Conservation (phyloP, 306 rosid genomes). For the Gynostemma pentaphyllum region DNA sequence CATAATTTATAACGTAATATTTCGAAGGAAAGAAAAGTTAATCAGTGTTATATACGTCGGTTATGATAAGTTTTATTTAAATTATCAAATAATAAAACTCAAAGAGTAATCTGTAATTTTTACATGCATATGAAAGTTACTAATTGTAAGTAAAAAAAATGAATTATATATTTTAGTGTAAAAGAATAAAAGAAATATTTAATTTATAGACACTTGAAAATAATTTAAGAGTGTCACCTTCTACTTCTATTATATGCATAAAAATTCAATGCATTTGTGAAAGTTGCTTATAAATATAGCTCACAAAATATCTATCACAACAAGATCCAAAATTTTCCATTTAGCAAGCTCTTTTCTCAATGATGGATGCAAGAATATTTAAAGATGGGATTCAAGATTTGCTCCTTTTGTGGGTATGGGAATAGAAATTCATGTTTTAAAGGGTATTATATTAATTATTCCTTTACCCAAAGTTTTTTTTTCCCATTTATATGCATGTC, state of each 20-base stretch:
- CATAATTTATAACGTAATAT: too few species aligned
- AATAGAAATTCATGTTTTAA: too few species aligned
- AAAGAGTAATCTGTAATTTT: too few species aligned
- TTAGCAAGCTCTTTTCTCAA: background rate
- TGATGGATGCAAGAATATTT: background rate
- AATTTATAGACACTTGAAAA: background rate
- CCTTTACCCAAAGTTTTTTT: too few species aligned
- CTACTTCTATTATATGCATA: background rate
- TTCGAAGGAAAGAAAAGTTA: too few species aligned
- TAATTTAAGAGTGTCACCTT: background rate
- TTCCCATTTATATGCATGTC: too few species aligned
- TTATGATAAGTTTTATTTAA: too few species aligned
- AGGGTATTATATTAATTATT: too few species aligned
- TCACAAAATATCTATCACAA: background rate
- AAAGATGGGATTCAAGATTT: background rate
- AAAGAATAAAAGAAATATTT: background rate
- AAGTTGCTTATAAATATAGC: background rate
- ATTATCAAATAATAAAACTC: too few species aligned
- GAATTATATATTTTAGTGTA: background rate
- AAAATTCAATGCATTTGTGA: background rate
- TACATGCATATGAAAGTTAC: too few species aligned
- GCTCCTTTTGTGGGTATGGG: too few species aligned
- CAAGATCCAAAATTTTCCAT: background rate
- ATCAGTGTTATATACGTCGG: too few species aligned
- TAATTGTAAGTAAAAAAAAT: background rate